Evolutionary conservation across 2,329 filamentous ascomycete genomes (phyloP).

Genomic region (Stachybotrys chartarum): DNA sequence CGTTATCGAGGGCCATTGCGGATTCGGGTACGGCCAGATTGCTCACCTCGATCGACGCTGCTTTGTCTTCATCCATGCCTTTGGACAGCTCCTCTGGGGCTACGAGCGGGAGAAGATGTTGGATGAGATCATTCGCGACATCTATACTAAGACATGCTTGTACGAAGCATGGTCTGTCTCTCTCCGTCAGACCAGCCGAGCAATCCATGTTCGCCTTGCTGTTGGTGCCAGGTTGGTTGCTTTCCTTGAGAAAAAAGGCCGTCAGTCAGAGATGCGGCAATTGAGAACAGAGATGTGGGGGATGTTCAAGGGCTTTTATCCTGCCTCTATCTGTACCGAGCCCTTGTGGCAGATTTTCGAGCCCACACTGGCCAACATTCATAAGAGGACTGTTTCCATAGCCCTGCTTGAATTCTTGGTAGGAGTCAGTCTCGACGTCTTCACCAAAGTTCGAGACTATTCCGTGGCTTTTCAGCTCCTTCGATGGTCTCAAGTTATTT

Average conservation of each 20-base stretch:
- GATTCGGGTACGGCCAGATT: slow-evolving; percentile 2
- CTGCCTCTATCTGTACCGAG: not conserved
- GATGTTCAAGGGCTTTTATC: slow-evolving; percentile 4
- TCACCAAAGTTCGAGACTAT: slow-evolving; percentile 1
- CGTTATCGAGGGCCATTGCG: not conserved
- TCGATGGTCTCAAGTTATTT: slow-evolving; percentile 4
- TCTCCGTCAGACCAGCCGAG: not conserved
- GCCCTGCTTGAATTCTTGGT: slow-evolving; percentile 3
- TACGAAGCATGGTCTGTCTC: slow-evolving; percentile 6
- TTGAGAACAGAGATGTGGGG: slow-evolving; percentile 3
- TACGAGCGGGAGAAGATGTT: slow-evolving; percentile 6
- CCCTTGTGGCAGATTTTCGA: slow-evolving; percentile 6
- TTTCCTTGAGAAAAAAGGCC: slow-evolving; percentile 1
- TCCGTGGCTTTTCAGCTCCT: slow-evolving; percentile 3
- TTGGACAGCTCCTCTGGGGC: slow-evolving; percentile 6
- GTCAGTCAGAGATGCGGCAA: slow-evolving; percentile 1
- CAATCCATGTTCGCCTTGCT: slow-evolving; percentile 4
- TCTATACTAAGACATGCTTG: slow-evolving; percentile 4
- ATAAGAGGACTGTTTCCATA: slow-evolving; percentile 4
- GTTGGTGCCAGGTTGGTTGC: slow-evolving; percentile 4
- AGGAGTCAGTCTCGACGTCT: slow-evolving; percentile 3
- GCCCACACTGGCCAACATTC: not conserved
- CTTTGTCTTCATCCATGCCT: slow-evolving; percentile 6
- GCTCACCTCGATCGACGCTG: slow-evolving; percentile 6
- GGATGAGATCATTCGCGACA: slow-evolving; percentile 4